Conservation (phyloP, 805 yeast species). For the Saccharomycopsis synnaedendra region DNA sequence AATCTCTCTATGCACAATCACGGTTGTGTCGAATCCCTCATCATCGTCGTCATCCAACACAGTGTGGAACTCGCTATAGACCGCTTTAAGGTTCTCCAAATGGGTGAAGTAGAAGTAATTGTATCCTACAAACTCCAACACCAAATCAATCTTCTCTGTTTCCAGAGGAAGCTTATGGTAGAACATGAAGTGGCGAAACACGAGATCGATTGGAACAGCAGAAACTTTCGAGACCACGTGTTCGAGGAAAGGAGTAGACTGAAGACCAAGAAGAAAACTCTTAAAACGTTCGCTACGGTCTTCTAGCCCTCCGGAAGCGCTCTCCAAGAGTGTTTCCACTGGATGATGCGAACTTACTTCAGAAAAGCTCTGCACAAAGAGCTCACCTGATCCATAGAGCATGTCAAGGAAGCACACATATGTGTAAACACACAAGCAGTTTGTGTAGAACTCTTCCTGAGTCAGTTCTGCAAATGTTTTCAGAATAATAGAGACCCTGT, state of each 20-base stretch:
- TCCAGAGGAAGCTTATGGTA: slow-evolving; percentile 55
- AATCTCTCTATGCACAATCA: not conserved
- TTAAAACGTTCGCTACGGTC: not conserved
- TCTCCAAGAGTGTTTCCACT: not conserved
- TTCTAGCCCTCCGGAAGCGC: not conserved
- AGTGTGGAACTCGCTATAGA: not conserved
- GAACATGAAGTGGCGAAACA: slow-evolving; percentile 49
- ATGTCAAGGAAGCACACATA: slow-evolving; percentile 11
- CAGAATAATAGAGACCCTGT: too few relatives aligned
- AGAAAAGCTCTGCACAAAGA: not conserved
- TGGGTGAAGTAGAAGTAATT: slow-evolving; percentile 31
- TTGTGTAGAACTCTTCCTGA: slow-evolving; percentile 10
- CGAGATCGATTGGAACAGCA: slow-evolving; percentile 44
- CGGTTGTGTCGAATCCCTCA: slow-evolving; percentile 3
- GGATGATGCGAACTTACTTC: not conserved
- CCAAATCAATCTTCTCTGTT: slow-evolving; percentile 66
- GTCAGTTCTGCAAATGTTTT: not conserved
- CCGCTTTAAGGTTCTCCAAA: slow-evolving; percentile 4
- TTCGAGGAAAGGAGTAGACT: slow-evolving; percentile 1
- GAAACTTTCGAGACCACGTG: not conserved
- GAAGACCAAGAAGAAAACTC: not conserved
- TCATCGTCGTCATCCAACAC: not conserved
- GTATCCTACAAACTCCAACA: slow-evolving; percentile 44
- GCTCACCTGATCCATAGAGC: not conserved
- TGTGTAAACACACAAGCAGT: slow-evolving; percentile 11